A percentile compares a stretch with the other conserved stretches of the same genome.
Conservation (phyloP, 2,329 filamentous ascomycete species). For the Paracorniculantispora psalliotae region DNA sequence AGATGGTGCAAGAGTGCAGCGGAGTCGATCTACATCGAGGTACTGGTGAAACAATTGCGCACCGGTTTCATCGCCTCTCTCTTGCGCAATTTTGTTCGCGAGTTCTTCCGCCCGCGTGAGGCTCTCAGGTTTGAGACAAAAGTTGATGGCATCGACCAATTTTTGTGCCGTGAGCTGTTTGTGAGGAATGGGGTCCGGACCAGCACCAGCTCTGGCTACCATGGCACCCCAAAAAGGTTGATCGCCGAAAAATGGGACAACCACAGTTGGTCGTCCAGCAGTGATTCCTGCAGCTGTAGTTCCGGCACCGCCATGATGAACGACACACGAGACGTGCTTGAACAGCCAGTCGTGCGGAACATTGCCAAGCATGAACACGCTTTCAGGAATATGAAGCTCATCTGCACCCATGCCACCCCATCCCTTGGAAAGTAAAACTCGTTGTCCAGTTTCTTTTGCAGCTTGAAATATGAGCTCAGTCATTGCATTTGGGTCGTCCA, state of each 20-base stretch:
- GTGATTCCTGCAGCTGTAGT: conserved; percentile 60
- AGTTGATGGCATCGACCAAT: conserved; percentile 58
- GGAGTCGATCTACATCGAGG: conserved; percentile 58
- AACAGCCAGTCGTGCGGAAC: conserved; percentile 65
- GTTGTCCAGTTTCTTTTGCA: conserved; percentile 49
- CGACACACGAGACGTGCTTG: conserved; percentile 50
- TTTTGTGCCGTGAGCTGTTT: conserved; percentile 62
- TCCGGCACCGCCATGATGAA: conserved; percentile 62
- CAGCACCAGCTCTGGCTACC: conserved; percentile 55
- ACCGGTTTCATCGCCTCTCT: conserved; percentile 59
- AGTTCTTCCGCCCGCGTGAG: conserved; percentile 51
- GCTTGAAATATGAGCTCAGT: conserved; percentile 57
- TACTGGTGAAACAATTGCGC: conserved; percentile 67
- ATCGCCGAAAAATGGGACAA: conserved; percentile 62
- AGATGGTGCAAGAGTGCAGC: conserved; percentile 64
- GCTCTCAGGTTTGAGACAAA: conserved; percentile 56
- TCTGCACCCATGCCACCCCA: conserved; percentile 34
- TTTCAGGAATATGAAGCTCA: conserved; percentile 33
- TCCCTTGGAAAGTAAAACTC: conserved; percentile 58
- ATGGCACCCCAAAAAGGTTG: conserved; percentile 65
- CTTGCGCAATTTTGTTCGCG: conserved; percentile 59
- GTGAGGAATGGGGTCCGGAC: conserved; percentile 54
- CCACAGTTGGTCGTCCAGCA: conserved; percentile 55
- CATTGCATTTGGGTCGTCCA: conserved; percentile 46
- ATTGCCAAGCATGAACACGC: conserved; percentile 58